Evolutionary conservation across 306 rosid genomes (phyloP), one percentile per base, ranked within the genome.

Genomic region (Glycine soja): DNA sequence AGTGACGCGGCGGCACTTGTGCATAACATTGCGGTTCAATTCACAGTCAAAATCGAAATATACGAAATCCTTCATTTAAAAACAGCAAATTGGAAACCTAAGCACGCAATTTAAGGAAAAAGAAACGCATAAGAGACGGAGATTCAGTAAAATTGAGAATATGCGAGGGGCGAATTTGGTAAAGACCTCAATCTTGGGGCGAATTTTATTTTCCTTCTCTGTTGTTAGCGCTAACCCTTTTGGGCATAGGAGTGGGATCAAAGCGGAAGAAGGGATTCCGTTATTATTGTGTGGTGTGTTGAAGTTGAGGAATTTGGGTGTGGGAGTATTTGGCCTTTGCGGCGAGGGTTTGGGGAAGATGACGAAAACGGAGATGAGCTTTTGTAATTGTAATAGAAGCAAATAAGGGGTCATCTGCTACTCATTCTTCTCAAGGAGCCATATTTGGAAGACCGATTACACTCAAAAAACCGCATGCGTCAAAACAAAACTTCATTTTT

Each of bases 361-460:
- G 79, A 40, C 0, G 74, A 19, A 52, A 75, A 73, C 34, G 7
- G 43, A 19, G 34, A 51, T 0, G 32, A 52, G 66, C 0, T 18
- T 58, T 11, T 15, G 42, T 36, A 36, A 24, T 24, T 24, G 30
- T 24, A 24, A 24, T 24, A 24, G 30, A 24, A 24, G 30, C 30
- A 24, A 70, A 59, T 52, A 47, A 38, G 32, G 84, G 74, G 47
- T 74, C 84, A 65, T 54, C 75, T 74, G 59, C 69, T 42, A 58
- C 80, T 65, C 69, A 73, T 64, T 81, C 84, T 81, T 74, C 80
- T n/a, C 61, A 74, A 45, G 36, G 59, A 24, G 72, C 79, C 80
- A 81, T 81, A 54, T 73, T 74, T 51, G 80, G 79, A 53, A 64
- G 11, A 81, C 71, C 30, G 43, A 36, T 69, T 14, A 9, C 11